Evolutionary conservation across 2,329 filamentous ascomycete species (phyloP), one percentile per base, ranked within the genome.

Genomic region (Penicillium sumatraense): DNA sequence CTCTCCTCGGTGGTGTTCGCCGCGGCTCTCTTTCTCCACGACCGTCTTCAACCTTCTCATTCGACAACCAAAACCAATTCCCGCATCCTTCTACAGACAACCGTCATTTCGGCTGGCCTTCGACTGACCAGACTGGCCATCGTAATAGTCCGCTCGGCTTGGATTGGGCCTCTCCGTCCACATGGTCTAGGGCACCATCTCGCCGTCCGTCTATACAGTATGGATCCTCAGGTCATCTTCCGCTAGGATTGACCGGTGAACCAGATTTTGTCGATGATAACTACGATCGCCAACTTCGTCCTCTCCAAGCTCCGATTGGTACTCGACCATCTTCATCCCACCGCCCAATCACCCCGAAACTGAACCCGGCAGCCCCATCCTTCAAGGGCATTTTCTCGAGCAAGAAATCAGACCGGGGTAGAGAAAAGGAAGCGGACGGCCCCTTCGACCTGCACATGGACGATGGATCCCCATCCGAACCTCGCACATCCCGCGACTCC

Each of bases 281-380:
- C 38, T 80, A 77, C 38, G 77, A 80, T 41, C 69, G 72, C 35
- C 78, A 77, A 16, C 75, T 74, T 31, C 80, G 81, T 5, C 81
- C 83, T 24, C 76, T 83, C 2, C 83, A 86, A 57, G 84, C 83
- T 3, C 85, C 85, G 1, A 97, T 98, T 62, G 93, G 93, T 21
- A 96, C 91, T 44, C 86, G 88, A 3, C 91, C 89, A 72, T 72
- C 83, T 66, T 78, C 80, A 44, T 79, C 80, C 67, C 78, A 87
- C 69, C 73, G 86, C 72, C 76, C 75, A 49, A 68, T 80, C 36
- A 78, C 87, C 74, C 66, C 86, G 44, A 82, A 83, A 64, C 81
- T 98, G 24, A 98, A 99, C 66, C 95, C 95, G 7, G 85, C 90
- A 6, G 95, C 93, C 0, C 93, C 93, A 8, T 90, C 89, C 1